Base-by-base conservation (phyloP, 2,329 filamentous ascomycete species). In the Ophiostoma ips region DNA sequence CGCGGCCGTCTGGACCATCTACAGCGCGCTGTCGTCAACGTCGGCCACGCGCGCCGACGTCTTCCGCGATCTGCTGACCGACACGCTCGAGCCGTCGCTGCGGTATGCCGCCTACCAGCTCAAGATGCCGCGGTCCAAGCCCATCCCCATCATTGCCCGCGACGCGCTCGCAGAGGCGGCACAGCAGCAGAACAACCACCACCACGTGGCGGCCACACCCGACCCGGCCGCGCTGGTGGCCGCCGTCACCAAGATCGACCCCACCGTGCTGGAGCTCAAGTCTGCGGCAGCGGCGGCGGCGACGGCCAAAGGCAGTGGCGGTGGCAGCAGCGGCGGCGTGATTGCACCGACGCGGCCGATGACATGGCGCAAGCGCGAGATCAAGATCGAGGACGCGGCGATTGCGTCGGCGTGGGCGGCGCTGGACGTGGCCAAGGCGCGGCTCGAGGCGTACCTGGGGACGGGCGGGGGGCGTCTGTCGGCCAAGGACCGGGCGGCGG, bases 101-200 rank as follows among this genome's bases (percentile, higher is more conserved):
- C 83, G 90, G 55, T 96, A 94, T 64, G 89, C 89, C 34, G 88
- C 92, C 16, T 96, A 96, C 64, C 88, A 95, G 65, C 75, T 88
- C 62, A 84, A 90, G 63, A 77, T 94, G 31, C 85, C 90, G 0
- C 81, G 92, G 40, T 95, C 88, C 2, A 77, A 88, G 49, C 82
- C 89, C 3, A 82, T 95, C 46, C 75, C 83, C 0, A 77, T 80
- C 8, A 84, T 96, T 55, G 84, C 87, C 2, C 81, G 81, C 58
- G 82, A 84, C 56, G 81, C 82, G 53, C 95, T 96, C 58, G 83
- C 86, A 2, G 69, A 70, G 11, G 75, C 79, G 24, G 24, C 24
- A 8, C 24, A 8, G 24, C 24, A 8, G 24, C 24, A 28, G 24
- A 4, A 28, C 24, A 28, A 28, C 24, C 24, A 28, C 21, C 75